Conservation (phyloP, 768 basidiomycete species). For the Panaeolus cyanescens region DNA sequence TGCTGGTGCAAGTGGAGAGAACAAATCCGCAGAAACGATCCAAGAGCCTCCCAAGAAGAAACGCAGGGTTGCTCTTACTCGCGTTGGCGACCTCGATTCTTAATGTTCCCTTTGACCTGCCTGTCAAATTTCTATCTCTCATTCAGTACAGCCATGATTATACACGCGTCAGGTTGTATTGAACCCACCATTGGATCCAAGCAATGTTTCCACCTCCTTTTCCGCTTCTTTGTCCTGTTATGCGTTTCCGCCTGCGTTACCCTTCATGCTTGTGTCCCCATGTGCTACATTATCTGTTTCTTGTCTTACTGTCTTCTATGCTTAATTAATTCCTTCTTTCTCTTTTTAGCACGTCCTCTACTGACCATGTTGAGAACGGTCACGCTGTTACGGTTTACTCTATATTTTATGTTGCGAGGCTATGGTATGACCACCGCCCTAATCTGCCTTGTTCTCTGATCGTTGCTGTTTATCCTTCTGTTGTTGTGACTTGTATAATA, state of each 20-base stretch:
- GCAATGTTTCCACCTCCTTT: neutral
- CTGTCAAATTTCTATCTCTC: neutral
- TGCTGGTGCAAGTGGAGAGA: slow-evolving; percentile 14
- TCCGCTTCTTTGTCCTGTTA: neutral
- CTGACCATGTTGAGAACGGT: too few relatives aligned
- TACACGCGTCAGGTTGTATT: neutral
- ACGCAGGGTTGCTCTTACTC: slow-evolving; percentile 75
- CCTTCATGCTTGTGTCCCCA: neutral
- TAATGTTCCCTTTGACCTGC: slow-evolving; percentile 12
- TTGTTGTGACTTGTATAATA: too few relatives aligned
- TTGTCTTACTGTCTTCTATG: neutral
- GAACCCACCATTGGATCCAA: neutral
- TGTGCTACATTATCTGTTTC: neutral
- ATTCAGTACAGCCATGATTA: neutral
- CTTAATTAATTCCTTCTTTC: neutral
- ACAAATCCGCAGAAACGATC: slow-evolving; percentile 8
- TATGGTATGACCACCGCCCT: too few relatives aligned
- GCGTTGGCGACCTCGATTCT: slow-evolving; percentile 59
- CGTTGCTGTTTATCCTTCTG: too few relatives aligned
- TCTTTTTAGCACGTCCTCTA: too few relatives aligned
- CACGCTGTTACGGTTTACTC: too few relatives aligned
- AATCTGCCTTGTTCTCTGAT: too few relatives aligned
- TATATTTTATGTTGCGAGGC: too few relatives aligned
- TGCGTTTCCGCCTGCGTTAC: neutral
- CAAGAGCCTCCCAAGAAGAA: slow-evolving; percentile 84